A percentile compares a stretch with the other conserved stretches of the same genome.
phyloP scores from a whole-genome alignment of 1,284 basidiomycete species.

The Ceratobasidium sp. region DNA sequence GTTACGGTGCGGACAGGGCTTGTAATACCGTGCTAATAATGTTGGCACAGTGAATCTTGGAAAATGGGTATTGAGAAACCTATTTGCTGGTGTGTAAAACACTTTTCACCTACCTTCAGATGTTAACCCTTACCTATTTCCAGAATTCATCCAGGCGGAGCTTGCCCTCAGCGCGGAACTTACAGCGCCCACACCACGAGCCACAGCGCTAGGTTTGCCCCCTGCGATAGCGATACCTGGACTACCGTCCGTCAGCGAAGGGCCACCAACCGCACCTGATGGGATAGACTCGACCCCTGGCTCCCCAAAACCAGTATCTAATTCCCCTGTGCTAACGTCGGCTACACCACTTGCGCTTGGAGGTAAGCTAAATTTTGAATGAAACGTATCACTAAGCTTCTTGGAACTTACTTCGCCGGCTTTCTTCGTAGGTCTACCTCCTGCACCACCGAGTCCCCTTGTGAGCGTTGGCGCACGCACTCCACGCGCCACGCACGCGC shows the following conservation, averaged over 20 bases:
- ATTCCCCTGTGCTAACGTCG: constrained; percentile 6
- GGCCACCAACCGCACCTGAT: neutral
- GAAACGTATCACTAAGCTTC: neutral
- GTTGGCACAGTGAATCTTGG: constrained; percentile 76
- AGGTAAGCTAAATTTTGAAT: neutral
- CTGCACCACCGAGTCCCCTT: constrained; percentile 18
- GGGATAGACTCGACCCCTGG: constrained; percentile 36
- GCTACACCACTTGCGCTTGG: constrained; percentile 25
- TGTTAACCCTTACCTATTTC: neutral
- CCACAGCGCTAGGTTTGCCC: constrained; percentile 9
- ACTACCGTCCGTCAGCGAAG: constrained; percentile 22
- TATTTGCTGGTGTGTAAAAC: constrained; percentile 66
- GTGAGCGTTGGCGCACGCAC: neutral
- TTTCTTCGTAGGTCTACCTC: constrained; percentile 15
- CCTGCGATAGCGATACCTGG: constrained; percentile 18
- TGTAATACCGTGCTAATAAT: constrained; percentile 52
- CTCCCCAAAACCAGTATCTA: constrained; percentile 3
- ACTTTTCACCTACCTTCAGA: neutral
- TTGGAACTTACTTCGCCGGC: neutral
- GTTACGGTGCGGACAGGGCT: neutral
- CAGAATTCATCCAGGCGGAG: constrained; percentile 47
- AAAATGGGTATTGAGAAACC: constrained; percentile 82
- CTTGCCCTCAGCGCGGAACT: constrained; percentile 31
- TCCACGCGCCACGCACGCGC: constrained; percentile 12
- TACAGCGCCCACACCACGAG: constrained; percentile 29